A percentile compares a stretch with the other conserved stretches of the same genome.
Conservation (phyloP, 1,284 basidiomycete genomes). For the Caloboletus firmus region DNA sequence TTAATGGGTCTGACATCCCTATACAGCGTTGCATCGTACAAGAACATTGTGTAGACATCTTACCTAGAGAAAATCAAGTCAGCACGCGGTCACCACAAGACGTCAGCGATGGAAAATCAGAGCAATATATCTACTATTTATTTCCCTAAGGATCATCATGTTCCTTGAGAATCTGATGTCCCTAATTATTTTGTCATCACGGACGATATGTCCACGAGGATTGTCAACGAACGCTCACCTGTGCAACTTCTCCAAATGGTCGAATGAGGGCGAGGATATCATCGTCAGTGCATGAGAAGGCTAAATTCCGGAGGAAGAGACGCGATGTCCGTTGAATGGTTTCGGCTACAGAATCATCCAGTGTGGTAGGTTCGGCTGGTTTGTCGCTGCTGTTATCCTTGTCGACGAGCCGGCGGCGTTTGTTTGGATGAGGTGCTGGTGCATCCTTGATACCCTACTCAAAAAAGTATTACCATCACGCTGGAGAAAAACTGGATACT, state of each 20-base stretch:
- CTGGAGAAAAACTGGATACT: neutral
- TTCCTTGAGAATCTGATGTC: constrained; percentile 58
- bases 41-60: constrained; percentile 1
- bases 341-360: constrained; percentile 49
- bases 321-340: constrained; percentile 79
- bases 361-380: constrained; percentile 9
- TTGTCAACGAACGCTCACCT: constrained; percentile 49
- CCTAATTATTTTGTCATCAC: constrained; percentile 58
- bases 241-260: constrained; percentile 70
- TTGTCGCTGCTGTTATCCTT: constrained; percentile 30
- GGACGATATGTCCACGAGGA: constrained; percentile 9
- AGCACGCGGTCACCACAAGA: constrained; percentile 2
- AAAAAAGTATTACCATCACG: neutral
- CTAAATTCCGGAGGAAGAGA: constrained; percentile 89
- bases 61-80: constrained; percentile 14
- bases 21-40: neutral
- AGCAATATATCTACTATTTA: constrained; percentile 45
- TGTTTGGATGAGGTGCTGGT: constrained; percentile 63
- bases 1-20: neutral
- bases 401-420: constrained; percentile 50
- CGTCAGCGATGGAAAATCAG: constrained; percentile 20
- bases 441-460: constrained; percentile 64
- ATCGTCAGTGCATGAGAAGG: constrained; percentile 78
- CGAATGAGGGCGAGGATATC: constrained; percentile 74
- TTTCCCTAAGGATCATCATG: constrained; percentile 60